Conservation (phyloP, 257 asterid genomes). For the Solanum dulcamara region DNA sequence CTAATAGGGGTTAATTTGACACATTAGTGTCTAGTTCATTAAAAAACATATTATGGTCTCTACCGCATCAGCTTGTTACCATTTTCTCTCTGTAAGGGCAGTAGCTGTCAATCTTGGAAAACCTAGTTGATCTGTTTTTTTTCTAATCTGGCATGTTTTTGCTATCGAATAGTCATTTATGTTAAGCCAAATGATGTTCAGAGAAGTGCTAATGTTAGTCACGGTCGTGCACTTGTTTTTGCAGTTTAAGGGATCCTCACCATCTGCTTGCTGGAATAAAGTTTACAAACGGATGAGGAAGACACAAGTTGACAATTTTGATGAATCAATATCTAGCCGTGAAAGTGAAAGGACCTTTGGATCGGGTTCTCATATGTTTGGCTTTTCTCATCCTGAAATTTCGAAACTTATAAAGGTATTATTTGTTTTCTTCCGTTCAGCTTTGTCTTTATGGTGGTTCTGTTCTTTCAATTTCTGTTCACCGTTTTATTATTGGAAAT, state of each 20-base stretch:
- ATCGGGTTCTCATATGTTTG: constrained; percentile 78
- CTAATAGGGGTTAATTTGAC: not conserved
- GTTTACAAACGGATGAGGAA: constrained; percentile 56
- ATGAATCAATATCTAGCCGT: constrained; percentile 21
- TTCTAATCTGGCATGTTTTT: not conserved
- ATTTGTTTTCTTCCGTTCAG: not conserved
- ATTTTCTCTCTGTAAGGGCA: not conserved
- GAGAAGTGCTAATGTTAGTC: not conserved
- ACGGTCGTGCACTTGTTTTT: constrained; percentile 9
- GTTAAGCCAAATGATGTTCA: not conserved
- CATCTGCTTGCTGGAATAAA: constrained; percentile 82
- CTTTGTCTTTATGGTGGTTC: constrained; percentile 1
- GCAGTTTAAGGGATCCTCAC: constrained; percentile 77
- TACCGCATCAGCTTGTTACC: not conserved
- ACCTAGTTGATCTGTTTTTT: not conserved
- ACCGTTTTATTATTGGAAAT: not conserved
- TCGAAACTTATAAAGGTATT: constrained; percentile 67
- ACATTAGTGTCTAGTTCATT: not conserved
- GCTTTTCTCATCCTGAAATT: constrained; percentile 71
- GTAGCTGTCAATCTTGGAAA: not conserved
- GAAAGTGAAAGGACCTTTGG: constrained; percentile 37
- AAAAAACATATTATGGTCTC: not conserved
- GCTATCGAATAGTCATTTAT: not conserved
- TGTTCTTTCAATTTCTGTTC: not conserved
- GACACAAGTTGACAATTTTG: constrained; percentile 35